Evolutionary conservation across 805 yeast genomes (phyloP).

Genomic region (Candida khao-thaluensis): DNA sequence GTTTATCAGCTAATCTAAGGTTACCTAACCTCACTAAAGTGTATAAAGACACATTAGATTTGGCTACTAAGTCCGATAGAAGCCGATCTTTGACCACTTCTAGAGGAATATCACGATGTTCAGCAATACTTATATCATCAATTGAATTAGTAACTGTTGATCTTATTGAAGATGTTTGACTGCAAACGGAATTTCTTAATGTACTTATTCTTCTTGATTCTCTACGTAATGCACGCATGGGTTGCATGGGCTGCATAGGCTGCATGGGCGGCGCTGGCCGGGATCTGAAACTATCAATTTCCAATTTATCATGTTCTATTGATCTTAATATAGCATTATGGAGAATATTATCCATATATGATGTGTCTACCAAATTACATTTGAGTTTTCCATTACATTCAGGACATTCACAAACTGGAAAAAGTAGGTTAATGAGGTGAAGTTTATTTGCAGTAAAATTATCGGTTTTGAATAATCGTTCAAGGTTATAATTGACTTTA

Average conservation of each 20-base stretch:
- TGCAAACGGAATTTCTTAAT: slow-evolving; percentile 10
- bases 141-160: slow-evolving; percentile 14
- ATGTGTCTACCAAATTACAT: not conserved
- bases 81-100: slow-evolving; percentile 30
- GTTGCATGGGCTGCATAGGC: not conserved
- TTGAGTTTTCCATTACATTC: slow-evolving; percentile 7
- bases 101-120: slow-evolving; percentile 20
- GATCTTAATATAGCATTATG: slow-evolving; percentile 12
- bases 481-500: slow-evolving; percentile 8
- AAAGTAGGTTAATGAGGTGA: slow-evolving; percentile 4
- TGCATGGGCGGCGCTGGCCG: not conserved
- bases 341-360: slow-evolving; percentile 1
- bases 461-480: slow-evolving; percentile 1
- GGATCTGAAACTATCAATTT: slow-evolving; percentile 1
- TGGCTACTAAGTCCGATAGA: slow-evolving; percentile 27
- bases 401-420: slow-evolving; percentile 14
- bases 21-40: slow-evolving; percentile 31
- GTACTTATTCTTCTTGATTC: slow-evolving; percentile 3
- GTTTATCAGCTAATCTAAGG: slow-evolving; percentile 35
- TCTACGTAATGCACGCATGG: too few species aligned
- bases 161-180: slow-evolving; percentile 9
- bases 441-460: slow-evolving; percentile 12
- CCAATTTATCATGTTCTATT: slow-evolving; percentile 12
- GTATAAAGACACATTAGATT: slow-evolving; percentile 23
- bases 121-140: slow-evolving; percentile 17